phyloP scores from a whole-genome alignment of 169 alveolate genomes.

The Besnoitia besnoiti region DNA sequence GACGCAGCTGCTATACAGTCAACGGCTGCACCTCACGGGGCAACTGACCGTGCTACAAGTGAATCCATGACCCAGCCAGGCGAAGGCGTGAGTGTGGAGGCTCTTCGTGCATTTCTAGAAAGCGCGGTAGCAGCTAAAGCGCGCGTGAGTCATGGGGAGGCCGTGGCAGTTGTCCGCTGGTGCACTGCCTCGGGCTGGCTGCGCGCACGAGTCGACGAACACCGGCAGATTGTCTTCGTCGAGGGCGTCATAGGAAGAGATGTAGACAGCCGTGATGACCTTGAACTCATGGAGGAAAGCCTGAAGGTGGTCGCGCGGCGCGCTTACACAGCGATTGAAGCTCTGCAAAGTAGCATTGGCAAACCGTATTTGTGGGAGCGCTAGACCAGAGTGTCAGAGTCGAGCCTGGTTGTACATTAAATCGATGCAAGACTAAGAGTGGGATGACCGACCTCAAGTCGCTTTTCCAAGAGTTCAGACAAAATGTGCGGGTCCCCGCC shows the following conservation, averaged over 20 bases:
- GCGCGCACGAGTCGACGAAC: neutral
- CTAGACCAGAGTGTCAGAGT: too few species aligned
- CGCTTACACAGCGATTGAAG: neutral
- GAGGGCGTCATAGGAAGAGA: neutral
- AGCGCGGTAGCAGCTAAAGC: neutral
- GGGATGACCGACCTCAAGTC: too few species aligned
- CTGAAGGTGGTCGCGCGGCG: neutral
- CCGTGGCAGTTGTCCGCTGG: neutral
- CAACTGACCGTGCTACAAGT: too few species aligned
- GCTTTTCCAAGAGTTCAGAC: too few species aligned
- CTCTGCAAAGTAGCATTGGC: neutral
- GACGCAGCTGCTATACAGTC: neutral
- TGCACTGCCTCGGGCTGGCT: neutral
- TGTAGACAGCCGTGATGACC: neutral
- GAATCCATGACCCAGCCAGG: too few species aligned
- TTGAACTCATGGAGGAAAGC: neutral
- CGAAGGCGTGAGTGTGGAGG: too few species aligned
- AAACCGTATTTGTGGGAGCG: too few species aligned
- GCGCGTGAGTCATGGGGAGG: neutral
- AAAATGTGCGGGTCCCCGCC: too few species aligned
- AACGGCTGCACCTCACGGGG: too few species aligned
- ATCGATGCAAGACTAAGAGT: too few species aligned
- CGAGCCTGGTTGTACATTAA: too few species aligned
- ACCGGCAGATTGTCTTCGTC: neutral
- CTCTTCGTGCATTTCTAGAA: too few species aligned